Evolutionary conservation across 2,329 filamentous ascomycete genomes (phyloP).

Genomic region (Fusarium virguliforme): DNA sequence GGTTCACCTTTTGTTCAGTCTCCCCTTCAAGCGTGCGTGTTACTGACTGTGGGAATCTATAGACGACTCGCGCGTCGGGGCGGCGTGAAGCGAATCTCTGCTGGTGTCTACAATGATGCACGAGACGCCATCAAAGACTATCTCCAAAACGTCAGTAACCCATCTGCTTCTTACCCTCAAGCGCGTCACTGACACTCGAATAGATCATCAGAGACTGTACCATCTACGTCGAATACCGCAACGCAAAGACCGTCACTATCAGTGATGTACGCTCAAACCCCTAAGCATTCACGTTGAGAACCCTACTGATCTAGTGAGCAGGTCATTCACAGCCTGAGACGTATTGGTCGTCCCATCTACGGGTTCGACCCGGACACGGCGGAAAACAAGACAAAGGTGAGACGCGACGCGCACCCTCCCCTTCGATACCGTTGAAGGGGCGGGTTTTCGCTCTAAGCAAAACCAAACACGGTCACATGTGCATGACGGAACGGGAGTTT

Average conservation of each 20-base stretch:
- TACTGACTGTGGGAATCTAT: constrained; percentile 24
- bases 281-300: background rate
- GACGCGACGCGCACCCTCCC: background rate
- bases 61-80: constrained; percentile 82
- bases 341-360: constrained; percentile 69
- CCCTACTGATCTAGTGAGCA: constrained; percentile 51
- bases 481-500: constrained; percentile 5
- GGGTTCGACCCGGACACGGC: constrained; percentile 68
- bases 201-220: constrained; percentile 70
- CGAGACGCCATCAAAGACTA: constrained; percentile 67
- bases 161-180: background rate
- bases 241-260: constrained; percentile 75
- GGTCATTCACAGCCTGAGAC: constrained; percentile 69
- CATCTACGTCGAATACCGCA: constrained; percentile 67
- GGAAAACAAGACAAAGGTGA: background rate
- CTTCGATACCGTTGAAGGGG: background rate
- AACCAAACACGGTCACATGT: background rate
- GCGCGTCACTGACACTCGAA: constrained; percentile 22
- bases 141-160: constrained; percentile 63
- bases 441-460: too few species aligned
- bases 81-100: constrained; percentile 82
- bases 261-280: constrained; percentile 67
- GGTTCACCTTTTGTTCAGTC: background rate
- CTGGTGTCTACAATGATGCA: constrained; percentile 74
- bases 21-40: background rate